Evolutionary conservation across 2,329 filamentous ascomycete species (phyloP).

Genomic region (Apiospora saccharicola): DNA sequence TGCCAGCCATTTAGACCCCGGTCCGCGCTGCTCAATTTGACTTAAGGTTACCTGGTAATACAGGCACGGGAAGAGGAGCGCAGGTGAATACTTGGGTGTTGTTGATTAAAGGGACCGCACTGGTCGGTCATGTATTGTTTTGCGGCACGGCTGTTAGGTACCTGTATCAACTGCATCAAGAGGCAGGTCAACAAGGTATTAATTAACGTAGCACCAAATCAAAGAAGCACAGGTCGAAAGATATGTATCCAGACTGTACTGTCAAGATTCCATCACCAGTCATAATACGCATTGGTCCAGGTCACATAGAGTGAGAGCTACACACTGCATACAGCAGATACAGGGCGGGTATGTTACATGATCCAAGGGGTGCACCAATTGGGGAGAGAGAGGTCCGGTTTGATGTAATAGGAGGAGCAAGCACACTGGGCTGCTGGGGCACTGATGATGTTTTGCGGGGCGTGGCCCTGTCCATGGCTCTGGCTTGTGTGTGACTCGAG

Average conservation of each 20-base stretch:
- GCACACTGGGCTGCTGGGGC: slow-evolving; percentile 17
- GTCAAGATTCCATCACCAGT: background rate
- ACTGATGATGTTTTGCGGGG: slow-evolving; percentile 5
- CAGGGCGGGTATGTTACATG: background rate
- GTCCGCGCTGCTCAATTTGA: slow-evolving; percentile 2
- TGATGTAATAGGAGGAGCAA: slow-evolving; percentile 6
- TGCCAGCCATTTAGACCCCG: slow-evolving; percentile 10
- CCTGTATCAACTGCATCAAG: background rate
- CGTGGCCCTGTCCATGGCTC: slow-evolving; percentile 8
- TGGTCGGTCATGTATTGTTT: slow-evolving; percentile 6
- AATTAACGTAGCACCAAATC: background rate
- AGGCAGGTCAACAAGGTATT: background rate
- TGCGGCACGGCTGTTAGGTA: background rate
- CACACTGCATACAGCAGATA: background rate
- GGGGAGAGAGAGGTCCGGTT: slow-evolving; percentile 9
- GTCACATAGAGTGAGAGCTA: background rate
- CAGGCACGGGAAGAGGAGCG: background rate
- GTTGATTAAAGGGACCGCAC: background rate
- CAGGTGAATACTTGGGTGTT: background rate
- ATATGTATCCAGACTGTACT: background rate
- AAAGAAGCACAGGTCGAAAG: background rate
- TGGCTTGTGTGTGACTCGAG: slow-evolving; percentile 14
- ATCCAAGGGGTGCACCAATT: slow-evolving; percentile 4
- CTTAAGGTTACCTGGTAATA: slow-evolving; percentile 18
- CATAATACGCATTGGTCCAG: background rate